Base-by-base conservation (phyloP, 805 yeast genomes). In the Saturnispora sanitii region DNA sequence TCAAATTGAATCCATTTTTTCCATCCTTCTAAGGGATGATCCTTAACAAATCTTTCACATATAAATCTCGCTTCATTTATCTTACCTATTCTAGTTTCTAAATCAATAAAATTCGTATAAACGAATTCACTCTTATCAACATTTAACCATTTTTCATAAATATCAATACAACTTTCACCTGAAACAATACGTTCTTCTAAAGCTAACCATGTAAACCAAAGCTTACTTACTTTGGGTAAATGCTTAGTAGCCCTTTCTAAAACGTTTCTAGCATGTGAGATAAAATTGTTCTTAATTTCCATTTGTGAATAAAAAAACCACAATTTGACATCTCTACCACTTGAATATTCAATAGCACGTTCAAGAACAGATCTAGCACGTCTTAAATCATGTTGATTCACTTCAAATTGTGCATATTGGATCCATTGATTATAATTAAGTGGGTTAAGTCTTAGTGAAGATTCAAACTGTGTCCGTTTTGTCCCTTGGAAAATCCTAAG, bases 351-450 rank as follows among this genome's bases (percentile, higher is more conserved):
- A 25, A 90, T 56, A 0, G 95, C 94, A 38, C 97, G 67, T 57
- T 90, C 98, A 61, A 82, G 82, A 5, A 92, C 68, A 0, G 96
- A 83, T 41, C 97, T 66, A 0, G 94, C 95, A 18, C 96, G 66
- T 16, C 73, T 67, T 45, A 73, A 68, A 53, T 90, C 95, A 45
- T 77, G 80, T 50, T 84, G 90, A 4, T 81, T 82, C 4, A 79
- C 57, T 59, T 90, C 98, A 74, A 87, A 85, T 44, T 72, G 73
- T 0, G 96, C 97, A 58, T 90, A 92, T 42, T 96, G 67, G 56
- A 85, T 69, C 96, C 97, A 92, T 56, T 87, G 95, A 2, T 85
- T 81, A 52, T 73, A 68, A 53, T 86, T 87, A 27, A 81, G 71
- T 44, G 95, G 65, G 56, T 90, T 90, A 49, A 92, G 71, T 50